Evolutionary conservation across 257 asterid species (phyloP).

Genomic region (Solanum stenotomum): DNA sequence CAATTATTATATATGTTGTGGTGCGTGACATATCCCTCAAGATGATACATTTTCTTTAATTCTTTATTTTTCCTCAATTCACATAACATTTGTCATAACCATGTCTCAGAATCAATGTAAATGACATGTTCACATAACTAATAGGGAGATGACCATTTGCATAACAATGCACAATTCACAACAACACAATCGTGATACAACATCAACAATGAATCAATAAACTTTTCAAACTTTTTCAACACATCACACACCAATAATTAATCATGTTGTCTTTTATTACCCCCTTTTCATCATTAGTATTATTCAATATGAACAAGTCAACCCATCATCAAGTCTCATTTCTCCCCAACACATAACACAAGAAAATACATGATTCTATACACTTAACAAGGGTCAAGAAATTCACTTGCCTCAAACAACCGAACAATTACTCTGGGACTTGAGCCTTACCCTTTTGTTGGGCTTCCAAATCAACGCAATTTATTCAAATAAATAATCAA

Average conservation of each 20-base stretch:
- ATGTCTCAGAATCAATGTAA: no score
- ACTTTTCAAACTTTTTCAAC: background rate
- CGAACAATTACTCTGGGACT: background rate
- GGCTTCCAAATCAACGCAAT: background rate
- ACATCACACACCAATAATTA: background rate
- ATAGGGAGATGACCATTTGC: no score
- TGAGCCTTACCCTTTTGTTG: background rate
- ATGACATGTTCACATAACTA: no score
- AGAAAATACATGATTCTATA: background rate
- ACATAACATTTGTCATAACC: no score
- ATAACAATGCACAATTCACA: background rate
- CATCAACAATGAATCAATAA: background rate
- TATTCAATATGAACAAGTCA: background rate
- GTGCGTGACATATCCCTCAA: no score
- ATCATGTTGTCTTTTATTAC: background rate
- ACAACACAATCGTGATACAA: background rate
- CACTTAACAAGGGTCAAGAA: background rate
- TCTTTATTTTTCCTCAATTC: no score
- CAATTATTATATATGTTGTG: no score
- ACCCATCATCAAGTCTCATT: background rate
- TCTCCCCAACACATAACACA: background rate
- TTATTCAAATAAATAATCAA: no score
- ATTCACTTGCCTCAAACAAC: background rate
- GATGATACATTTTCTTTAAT: no score
- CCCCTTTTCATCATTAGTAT: background rate